phyloP scores from a whole-genome alignment of 345 rosid species.

The Linum trigynum region DNA sequence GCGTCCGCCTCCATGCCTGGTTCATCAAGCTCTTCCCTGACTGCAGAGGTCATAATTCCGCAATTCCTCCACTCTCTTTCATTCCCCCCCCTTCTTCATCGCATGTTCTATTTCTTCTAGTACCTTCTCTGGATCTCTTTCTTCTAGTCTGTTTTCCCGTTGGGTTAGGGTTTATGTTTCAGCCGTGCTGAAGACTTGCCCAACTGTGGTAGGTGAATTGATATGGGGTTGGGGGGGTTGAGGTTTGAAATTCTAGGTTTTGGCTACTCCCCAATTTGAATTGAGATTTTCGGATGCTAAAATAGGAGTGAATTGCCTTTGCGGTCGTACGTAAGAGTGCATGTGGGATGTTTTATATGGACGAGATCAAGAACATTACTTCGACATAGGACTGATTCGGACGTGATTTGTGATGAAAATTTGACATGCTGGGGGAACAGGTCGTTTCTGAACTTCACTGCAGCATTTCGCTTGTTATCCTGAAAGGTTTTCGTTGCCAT shows the following conservation, averaged over 20 bases:
- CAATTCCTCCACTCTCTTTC: neutral
- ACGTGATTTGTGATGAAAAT: neutral
- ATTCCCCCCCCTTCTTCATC: neutral
- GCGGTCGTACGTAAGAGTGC: neutral
- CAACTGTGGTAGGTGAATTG: too few species aligned
- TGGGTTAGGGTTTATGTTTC: conserved; percentile 21
- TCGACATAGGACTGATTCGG: neutral
- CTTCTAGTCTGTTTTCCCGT: neutral
- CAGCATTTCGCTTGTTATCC: neutral
- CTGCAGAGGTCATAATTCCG: conserved; percentile 46
- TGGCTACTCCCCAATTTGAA: neutral
- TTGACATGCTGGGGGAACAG: neutral
- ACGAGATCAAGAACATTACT: neutral
- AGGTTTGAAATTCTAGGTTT: neutral
- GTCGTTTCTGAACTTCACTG: neutral
- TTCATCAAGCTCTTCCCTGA: conserved; percentile 79
- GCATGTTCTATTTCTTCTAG: neutral
- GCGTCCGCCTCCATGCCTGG: conserved; percentile 91
- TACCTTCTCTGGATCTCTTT: neutral
- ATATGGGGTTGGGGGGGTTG: neutral
- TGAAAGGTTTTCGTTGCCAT: conserved; percentile 8
- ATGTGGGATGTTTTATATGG: neutral
- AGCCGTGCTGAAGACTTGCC: neutral
- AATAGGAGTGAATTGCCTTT: neutral
- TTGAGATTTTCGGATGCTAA: neutral